Conservation (phyloP, 257 asterid genomes). For the Coffea eugenioides region DNA sequence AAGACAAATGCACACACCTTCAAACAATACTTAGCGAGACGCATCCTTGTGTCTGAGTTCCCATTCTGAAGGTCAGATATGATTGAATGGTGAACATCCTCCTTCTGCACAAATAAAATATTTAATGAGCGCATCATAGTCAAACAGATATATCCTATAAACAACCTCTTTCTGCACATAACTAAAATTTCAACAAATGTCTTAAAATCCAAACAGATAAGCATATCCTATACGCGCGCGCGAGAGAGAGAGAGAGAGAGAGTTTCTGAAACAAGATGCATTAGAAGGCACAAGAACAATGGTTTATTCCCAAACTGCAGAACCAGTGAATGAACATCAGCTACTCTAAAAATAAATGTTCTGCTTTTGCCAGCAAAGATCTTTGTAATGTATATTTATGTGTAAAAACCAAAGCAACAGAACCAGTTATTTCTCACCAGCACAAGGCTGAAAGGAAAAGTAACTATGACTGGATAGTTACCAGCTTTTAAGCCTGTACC, state of each 20-base stretch:
- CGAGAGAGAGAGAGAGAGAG: neutral
- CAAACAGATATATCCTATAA: slow-evolving; percentile 10
- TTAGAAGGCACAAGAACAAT: neutral
- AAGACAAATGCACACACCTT: slow-evolving; percentile 51
- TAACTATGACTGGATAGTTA: neutral
- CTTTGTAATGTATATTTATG: neutral
- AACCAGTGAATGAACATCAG: neutral
- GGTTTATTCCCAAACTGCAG: neutral
- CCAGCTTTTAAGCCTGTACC: no score
- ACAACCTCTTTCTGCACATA: neutral
- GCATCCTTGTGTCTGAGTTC: slow-evolving; percentile 88
- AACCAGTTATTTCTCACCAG: neutral
- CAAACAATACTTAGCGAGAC: slow-evolving; percentile 94
- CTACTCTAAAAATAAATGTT: neutral
- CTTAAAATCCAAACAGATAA: neutral
- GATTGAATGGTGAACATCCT: slow-evolving; percentile 98
- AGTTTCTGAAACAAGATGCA: neutral
- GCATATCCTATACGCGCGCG: neutral
- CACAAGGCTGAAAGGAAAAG: neutral
- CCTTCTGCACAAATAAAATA: slow-evolving; percentile 62
- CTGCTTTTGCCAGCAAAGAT: neutral
- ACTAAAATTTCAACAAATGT: neutral
- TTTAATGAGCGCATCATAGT: slow-evolving; percentile 6
- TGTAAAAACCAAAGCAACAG: slow-evolving; percentile 4
- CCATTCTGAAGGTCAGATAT: slow-evolving; percentile 99